These are phyloP conservation scores for Carallia pectinifolia DNA, from an alignment of 345 rosid genomes.

Conservation along the genomic window DNA sequence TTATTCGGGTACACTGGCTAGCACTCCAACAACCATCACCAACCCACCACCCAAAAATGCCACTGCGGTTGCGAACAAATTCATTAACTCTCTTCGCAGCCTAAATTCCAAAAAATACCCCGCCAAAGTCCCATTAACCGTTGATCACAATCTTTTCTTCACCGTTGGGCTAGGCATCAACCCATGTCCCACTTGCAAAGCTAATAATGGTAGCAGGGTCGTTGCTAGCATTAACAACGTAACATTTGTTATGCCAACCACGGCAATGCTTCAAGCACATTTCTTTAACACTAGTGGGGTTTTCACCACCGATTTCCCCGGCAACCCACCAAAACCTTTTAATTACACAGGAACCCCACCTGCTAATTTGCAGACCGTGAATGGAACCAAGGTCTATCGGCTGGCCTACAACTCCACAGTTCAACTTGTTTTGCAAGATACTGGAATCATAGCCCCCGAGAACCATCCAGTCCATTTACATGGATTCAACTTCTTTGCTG, in stretches of 20 bases:
- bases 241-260: constrained; percentile 77
- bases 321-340: constrained; percentile 54
- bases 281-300: constrained; percentile 73
- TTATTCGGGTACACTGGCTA: constrained; percentile 69
- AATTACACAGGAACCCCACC: constrained; percentile 67
- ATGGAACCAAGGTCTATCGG: constrained; percentile 61
- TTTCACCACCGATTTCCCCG: constrained; percentile 83
- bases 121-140: constrained; percentile 59
- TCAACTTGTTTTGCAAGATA: constrained; percentile 81
- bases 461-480: constrained; percentile 93
- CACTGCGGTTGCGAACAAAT: constrained; percentile 62
- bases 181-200: constrained; percentile 75
- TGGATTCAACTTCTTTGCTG: constrained; percentile 77
- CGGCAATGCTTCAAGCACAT: constrained; percentile 77
- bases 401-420: constrained; percentile 70
- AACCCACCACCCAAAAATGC: constrained; percentile 75
- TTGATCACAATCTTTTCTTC: constrained; percentile 71
- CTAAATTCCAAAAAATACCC: constrained; percentile 76
- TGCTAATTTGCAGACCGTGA: constrained; percentile 50
- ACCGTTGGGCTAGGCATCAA: constrained; percentile 76
- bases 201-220: constrained; percentile 71
- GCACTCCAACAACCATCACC: constrained; percentile 48
- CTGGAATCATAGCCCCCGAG: constrained; percentile 70
- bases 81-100: constrained; percentile 55
- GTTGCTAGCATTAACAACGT: constrained; percentile 82